A percentile compares a stretch with the other conserved stretches of the same genome.
Evolutionary conservation across 1,284 basidiomycete genomes (phyloP).

Genomic region (Pseudozyma tsukubaensis): DNA sequence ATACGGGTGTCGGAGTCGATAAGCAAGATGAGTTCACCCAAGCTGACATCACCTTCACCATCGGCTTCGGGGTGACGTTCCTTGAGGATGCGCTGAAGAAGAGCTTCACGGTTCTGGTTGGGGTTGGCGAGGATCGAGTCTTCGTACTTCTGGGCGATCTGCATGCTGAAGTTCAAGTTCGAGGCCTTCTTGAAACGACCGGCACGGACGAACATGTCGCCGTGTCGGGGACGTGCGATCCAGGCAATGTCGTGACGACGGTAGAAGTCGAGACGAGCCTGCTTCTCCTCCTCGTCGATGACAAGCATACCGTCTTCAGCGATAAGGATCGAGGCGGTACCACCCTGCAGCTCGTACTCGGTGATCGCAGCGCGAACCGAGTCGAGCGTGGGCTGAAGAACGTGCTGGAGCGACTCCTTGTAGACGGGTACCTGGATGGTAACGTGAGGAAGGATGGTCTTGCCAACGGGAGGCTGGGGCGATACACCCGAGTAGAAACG

Average conservation of each 20-base stretch:
- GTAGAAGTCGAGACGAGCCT: constrained; percentile 79
- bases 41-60: constrained; percentile 47
- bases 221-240: constrained; percentile 81
- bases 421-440: constrained; percentile 84
- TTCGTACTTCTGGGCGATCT: constrained; percentile 79
- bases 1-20: constrained; percentile 83
- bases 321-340: constrained; percentile 80
- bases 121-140: constrained; percentile 73
- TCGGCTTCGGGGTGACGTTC: constrained; percentile 68
- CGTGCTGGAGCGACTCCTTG: constrained; percentile 72
- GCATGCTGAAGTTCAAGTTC: constrained; percentile 87
- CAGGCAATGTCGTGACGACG: constrained; percentile 81
- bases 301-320: constrained; percentile 81
- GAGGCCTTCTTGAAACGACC: constrained; percentile 90
- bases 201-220: constrained; percentile 78
- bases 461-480: constrained; percentile 48
- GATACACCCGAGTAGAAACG: constrained; percentile 70
- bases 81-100: constrained; percentile 30
- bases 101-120: constrained; percentile 18
- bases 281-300: constrained; percentile 75
- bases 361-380: constrained; percentile 87
- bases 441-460: constrained; percentile 75
- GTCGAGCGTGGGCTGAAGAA: constrained; percentile 77
- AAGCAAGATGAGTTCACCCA: constrained; percentile 59
- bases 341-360: constrained; percentile 84